These are phyloP conservation scores for Acanthamoeba divionensis DNA, from an alignment of 208 protist genomes.

Conservation along the genomic window DNA sequence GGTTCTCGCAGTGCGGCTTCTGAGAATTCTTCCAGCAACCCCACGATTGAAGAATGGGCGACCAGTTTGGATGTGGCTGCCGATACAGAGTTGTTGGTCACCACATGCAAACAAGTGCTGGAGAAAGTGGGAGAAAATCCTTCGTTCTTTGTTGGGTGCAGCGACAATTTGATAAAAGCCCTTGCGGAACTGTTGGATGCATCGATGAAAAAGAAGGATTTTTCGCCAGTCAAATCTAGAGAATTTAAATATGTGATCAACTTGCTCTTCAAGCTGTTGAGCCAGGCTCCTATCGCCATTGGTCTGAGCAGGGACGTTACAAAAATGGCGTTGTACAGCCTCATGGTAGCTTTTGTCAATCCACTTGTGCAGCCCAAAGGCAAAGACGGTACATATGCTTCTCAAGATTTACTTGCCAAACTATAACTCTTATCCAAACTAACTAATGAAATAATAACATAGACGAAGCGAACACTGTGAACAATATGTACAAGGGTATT, in stretches of 20 bases:
- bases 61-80: not conserved
- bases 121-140: not conserved
- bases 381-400: no score
- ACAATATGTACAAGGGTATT: conserved; percentile 50
- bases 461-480: conserved; percentile 14
- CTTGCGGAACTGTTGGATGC: not conserved
- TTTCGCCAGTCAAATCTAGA: not conserved
- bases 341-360: conserved; percentile 29
- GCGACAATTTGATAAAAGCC: conserved; percentile 1
- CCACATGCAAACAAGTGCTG: not conserved
- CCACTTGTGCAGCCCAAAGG: not conserved
- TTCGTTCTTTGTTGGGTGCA: not conserved
- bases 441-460: no score
- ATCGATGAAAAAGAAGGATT: not conserved
- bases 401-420: no score
- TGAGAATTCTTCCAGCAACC: no score
- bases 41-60: not conserved
- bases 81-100: not conserved
- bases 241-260: conserved; percentile 49
- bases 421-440: no score
- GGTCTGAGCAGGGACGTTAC: not conserved
- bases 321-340: not conserved
- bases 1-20: not conserved
- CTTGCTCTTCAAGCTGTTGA: conserved; percentile 39
- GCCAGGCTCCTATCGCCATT: not conserved